These are phyloP conservation scores for Ambispora gerdemannii DNA, from an alignment of 192 early-diverging fungal species.

Conservation along the genomic window DNA sequence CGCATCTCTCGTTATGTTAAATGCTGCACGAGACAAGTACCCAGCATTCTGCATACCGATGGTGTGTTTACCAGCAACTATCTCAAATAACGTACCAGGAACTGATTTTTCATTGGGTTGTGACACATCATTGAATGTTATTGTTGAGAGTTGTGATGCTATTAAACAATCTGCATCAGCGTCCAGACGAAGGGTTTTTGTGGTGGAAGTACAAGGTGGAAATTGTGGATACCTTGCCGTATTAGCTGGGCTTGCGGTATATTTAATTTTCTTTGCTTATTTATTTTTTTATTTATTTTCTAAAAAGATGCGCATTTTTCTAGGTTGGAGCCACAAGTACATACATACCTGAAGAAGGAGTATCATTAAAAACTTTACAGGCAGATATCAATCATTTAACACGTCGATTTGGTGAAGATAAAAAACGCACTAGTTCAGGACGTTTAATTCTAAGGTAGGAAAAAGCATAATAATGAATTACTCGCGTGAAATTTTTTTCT, in stretches of 20 bases:
- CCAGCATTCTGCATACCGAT: conserved; percentile 95
- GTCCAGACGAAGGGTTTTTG: conserved; percentile 87
- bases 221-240: conserved; percentile 91
- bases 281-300: not conserved
- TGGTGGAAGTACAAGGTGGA: conserved; percentile 96
- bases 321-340: conserved; percentile 81
- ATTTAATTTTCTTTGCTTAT: not conserved
- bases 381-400: conserved; percentile 80
- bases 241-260: conserved; percentile 73
- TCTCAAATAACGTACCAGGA: conserved; percentile 97
- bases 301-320: not conserved
- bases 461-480: not conserved
- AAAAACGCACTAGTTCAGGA: conserved; percentile 69
- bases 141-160: conserved; percentile 85
- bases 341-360: conserved; percentile 92
- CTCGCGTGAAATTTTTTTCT: too few species aligned
- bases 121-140: conserved; percentile 94
- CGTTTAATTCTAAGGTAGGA: conserved; percentile 74
- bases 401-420: conserved; percentile 74
- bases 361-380: conserved; percentile 76
- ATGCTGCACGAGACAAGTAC: conserved; percentile 68
- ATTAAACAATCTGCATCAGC: conserved; percentile 93
- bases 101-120: conserved; percentile 91
- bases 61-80: conserved; percentile 87
- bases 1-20: conserved; percentile 71